phyloP scores from a whole-genome alignment of 768 basidiomycete genomes.

The Phanerodontia chrysosporium region DNA sequence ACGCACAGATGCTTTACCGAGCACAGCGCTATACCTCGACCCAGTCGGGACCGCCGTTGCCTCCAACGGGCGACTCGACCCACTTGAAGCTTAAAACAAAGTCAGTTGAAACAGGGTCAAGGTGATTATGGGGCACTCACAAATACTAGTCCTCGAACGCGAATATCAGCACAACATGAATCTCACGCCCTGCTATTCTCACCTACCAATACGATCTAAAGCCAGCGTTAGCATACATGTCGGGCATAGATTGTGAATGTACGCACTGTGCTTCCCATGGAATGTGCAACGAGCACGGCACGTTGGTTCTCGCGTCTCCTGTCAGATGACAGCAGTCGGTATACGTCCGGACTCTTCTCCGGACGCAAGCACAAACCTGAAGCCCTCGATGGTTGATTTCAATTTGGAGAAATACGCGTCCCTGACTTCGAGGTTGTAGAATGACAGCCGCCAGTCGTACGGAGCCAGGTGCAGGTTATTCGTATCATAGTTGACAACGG shows the following conservation, averaged over 20 bases:
- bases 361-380: slow-evolving; percentile 67
- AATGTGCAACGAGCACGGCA: slow-evolving; percentile 80
- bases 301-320: slow-evolving; percentile 72
- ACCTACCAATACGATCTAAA: slow-evolving; percentile 43
- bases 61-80: slow-evolving; percentile 86
- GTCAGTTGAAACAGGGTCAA: not conserved
- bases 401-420: slow-evolving; percentile 86
- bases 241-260: not conserved
- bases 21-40: no score
- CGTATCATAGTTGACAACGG: slow-evolving; percentile 89
- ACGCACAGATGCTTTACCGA: no score
- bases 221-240: not conserved
- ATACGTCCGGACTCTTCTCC: no score
- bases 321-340: not conserved
- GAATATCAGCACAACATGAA: not conserved
- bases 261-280: slow-evolving; percentile 79
- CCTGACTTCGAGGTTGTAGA: slow-evolving; percentile 86
- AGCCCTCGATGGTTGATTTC: slow-evolving; percentile 76
- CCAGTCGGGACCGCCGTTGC: slow-evolving; percentile 82
- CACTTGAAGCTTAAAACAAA: slow-evolving; percentile 71
- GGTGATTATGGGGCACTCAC: slow-evolving; percentile 41
- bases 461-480: slow-evolving; percentile 81
- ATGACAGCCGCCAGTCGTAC: slow-evolving; percentile 90
- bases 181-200: not conserved
- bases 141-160: slow-evolving; percentile 60